A percentile compares a stretch with the other conserved stretches of the same genome.
Evolutionary conservation across 208 protist species (phyloP).

Genomic region (Angomonas ambiguus): DNA sequence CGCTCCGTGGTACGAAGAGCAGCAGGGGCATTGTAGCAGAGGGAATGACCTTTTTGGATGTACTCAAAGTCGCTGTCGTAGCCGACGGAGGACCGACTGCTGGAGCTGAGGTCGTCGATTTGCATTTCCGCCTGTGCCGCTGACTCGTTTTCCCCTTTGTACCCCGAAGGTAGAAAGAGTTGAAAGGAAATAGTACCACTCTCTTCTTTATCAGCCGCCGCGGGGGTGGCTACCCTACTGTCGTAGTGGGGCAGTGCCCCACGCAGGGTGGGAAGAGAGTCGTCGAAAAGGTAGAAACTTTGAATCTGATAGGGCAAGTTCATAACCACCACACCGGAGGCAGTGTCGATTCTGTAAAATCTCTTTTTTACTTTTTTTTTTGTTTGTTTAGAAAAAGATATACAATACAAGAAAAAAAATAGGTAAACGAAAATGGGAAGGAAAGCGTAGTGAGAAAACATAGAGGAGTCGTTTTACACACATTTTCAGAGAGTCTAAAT

Average conservation of each 20-base stretch:
- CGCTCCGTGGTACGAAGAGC: background rate
- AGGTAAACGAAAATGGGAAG: too few species aligned
- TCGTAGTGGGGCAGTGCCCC: background rate
- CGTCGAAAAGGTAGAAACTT: background rate
- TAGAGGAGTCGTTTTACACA: too few species aligned
- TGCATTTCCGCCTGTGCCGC: background rate
- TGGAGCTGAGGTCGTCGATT: background rate
- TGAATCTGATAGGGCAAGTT: background rate
- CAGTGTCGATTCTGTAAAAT: background rate
- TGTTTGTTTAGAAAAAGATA: background rate
- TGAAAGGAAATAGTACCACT: background rate
- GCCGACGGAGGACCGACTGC: background rate
- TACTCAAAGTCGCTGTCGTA: background rate
- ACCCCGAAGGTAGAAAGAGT: background rate
- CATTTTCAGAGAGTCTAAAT: too few species aligned
- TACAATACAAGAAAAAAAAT: too few species aligned
- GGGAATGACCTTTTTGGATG: background rate
- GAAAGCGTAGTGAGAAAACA: too few species aligned
- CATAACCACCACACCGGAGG: background rate
- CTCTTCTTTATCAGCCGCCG: background rate
- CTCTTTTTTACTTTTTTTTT: conserved; percentile 2
- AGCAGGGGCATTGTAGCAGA: background rate
- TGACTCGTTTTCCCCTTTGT: background rate
- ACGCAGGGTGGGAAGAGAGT: background rate
- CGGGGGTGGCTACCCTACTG: too few species aligned